A percentile compares a stretch with the other conserved stretches of the same genome.
These are phyloP conservation scores for Amoebophrya sp. DNA, from an alignment of 169 alveolate genomes.

Conservation along the genomic window DNA sequence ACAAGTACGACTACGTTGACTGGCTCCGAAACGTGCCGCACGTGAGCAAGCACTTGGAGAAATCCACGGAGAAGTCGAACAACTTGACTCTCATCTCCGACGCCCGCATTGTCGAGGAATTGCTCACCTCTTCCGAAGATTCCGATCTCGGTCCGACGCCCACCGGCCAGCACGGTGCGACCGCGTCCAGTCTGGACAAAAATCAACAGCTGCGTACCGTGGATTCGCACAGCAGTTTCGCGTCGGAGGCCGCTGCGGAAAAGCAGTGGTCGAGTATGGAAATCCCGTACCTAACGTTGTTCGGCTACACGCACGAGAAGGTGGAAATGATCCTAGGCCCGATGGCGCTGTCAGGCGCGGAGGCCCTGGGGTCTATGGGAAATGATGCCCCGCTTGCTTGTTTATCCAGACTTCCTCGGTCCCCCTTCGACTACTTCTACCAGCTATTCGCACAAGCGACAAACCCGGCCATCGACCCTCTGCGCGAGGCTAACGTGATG, in stretches of 20 bases:
- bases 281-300: background rate
- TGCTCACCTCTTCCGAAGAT: background rate
- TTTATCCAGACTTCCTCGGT: constrained; percentile 40
- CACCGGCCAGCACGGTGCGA: background rate
- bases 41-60: background rate
- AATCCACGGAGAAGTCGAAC: background rate
- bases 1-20: constrained; percentile 34
- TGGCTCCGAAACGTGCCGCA: constrained; percentile 34
- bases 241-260: background rate
- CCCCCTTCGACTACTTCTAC: constrained; percentile 56
- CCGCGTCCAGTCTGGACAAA: background rate
- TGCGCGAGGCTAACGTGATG: constrained; percentile 62
- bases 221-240: background rate
- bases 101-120: background rate
- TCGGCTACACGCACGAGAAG: constrained; percentile 45
- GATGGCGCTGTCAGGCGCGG: constrained; percentile 46
- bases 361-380: constrained; percentile 53
- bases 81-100: background rate
- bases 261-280: background rate
- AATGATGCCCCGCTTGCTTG: constrained; percentile 52
- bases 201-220: background rate
- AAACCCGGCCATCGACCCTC: constrained; percentile 65
- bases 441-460: constrained; percentile 63
- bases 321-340: constrained; percentile 50
- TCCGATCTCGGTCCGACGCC: background rate